These are phyloP conservation scores for Fusarium humuli DNA, from an alignment of 2,329 filamentous ascomycete species.

Conservation along the genomic window DNA sequence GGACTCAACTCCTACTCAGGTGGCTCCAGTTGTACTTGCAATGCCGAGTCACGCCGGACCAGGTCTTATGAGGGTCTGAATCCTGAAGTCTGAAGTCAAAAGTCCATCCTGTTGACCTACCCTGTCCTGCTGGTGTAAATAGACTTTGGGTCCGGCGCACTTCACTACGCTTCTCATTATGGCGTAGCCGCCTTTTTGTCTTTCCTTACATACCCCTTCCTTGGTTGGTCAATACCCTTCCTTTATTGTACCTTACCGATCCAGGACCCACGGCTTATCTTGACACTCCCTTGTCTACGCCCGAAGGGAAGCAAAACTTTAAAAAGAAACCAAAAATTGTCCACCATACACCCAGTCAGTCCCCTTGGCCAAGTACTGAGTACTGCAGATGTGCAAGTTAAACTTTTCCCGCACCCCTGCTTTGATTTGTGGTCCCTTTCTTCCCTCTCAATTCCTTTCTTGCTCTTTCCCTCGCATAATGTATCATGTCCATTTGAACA, in stretches of 20 bases:
- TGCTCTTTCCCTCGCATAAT: slow-evolving; percentile 12
- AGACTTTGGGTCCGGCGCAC: slow-evolving; percentile 43
- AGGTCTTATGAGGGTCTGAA: slow-evolving; percentile 29
- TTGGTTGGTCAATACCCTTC: slow-evolving; percentile 29
- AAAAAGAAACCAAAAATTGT: slow-evolving; percentile 37
- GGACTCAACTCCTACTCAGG: slow-evolving; percentile 17
- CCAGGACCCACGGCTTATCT: slow-evolving; percentile 19
- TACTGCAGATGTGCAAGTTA: slow-evolving; percentile 15
- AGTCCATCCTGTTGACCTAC: slow-evolving; percentile 34
- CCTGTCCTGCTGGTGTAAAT: slow-evolving; percentile 38
- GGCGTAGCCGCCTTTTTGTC: slow-evolving; percentile 32
- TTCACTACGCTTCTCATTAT: slow-evolving; percentile 19
- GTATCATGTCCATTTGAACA: slow-evolving; percentile 17
- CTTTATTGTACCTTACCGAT: neutral
- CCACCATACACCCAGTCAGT: slow-evolving; percentile 22
- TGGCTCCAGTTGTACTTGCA: slow-evolving; percentile 5
- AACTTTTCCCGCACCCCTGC: slow-evolving; percentile 29
- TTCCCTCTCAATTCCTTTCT: slow-evolving; percentile 3
- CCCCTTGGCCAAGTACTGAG: slow-evolving; percentile 25
- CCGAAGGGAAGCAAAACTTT: slow-evolving; percentile 33
- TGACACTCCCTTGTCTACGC: slow-evolving; percentile 31
- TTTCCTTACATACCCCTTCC: slow-evolving; percentile 20
- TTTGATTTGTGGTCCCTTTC: slow-evolving; percentile 24
- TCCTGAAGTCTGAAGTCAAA: slow-evolving; percentile 16
- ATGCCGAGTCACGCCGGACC: slow-evolving; percentile 36